Percentiles rank a stretch among this genome's conserved stretches.
Evolutionary conservation across 1,284 basidiomycete genomes (phyloP).

Genomic region (Ceratobasidium sp.): DNA sequence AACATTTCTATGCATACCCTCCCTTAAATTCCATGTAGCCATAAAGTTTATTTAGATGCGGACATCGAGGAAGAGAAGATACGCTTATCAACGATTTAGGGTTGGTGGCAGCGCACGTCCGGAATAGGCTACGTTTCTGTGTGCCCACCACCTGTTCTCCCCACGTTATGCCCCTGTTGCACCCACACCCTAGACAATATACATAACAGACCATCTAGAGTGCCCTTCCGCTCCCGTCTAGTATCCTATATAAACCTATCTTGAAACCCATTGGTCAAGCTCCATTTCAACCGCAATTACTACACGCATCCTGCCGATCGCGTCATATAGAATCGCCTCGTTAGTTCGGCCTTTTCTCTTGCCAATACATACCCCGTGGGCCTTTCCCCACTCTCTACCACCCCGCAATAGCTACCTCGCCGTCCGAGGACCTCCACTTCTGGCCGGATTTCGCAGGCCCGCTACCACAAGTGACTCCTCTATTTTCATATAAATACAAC

Average conservation of each 20-base stretch:
- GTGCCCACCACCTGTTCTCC: too few species aligned
- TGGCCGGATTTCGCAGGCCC: constrained; percentile 22
- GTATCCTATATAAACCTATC: too few species aligned
- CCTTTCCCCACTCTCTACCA: not conserved
- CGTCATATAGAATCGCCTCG: not conserved
- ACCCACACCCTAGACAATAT: too few species aligned
- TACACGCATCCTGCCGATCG: not conserved
- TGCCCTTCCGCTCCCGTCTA: not conserved
- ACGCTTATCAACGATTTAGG: too few species aligned
- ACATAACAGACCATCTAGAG: not conserved
- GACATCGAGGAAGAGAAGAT: too few species aligned
- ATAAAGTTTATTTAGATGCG: too few species aligned
- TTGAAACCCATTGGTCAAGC: too few species aligned
- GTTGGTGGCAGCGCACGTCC: too few species aligned
- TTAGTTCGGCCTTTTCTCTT: too few species aligned
- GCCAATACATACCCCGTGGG: too few species aligned
- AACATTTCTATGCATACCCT: not conserved
- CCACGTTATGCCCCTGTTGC: too few species aligned
- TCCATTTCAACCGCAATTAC: not conserved
- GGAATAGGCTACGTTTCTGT: not conserved
- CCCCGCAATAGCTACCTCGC: constrained; percentile 7
- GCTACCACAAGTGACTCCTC: not conserved
- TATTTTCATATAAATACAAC: not conserved
- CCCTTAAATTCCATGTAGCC: not conserved
- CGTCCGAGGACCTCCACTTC: constrained; percentile 23